These are phyloP conservation scores for Sanghuangporus sanghuang DNA, from an alignment of 1,284 basidiomycete genomes.

Conservation along the genomic window DNA sequence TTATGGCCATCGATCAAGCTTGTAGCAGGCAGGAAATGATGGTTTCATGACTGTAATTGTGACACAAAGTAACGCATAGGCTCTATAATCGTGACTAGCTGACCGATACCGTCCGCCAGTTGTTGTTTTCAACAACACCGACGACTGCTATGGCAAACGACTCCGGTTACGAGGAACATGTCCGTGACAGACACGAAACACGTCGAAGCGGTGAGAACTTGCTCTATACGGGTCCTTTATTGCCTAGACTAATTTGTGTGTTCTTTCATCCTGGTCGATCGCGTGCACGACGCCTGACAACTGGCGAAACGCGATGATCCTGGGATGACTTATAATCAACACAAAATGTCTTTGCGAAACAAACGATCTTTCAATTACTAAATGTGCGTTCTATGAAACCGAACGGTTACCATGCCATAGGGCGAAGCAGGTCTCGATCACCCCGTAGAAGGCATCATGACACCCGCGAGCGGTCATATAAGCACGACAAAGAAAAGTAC, in stretches of 20 bases:
- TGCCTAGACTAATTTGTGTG: conserved; percentile 6
- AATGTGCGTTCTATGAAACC: not conserved
- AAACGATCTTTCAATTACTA: not conserved
- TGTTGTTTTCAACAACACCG: no score
- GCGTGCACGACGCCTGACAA: not conserved
- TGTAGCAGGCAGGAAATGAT: not conserved
- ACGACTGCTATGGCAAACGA: not conserved
- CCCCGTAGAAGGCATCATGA: not conserved
- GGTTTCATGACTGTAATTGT: not conserved
- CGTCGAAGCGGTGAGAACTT: conserved; percentile 7
- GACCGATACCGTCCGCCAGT: no score
- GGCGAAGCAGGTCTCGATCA: conserved; percentile 8
- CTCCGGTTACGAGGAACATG: not conserved
- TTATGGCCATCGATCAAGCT: not conserved
- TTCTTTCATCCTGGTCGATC: conserved; percentile 11
- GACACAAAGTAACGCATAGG: not conserved
- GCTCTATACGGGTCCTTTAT: not conserved
- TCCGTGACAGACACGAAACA: not conserved
- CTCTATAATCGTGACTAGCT: not conserved
- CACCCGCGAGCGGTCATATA: not conserved
- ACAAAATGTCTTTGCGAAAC: not conserved
- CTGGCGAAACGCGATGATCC: conserved; percentile 4
- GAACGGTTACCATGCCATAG: not conserved
- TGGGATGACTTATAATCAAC: conserved; percentile 5
- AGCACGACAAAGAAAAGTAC: not conserved